Evolutionary conservation across 805 yeast species (phyloP).

Genomic region (Saccharomycopsis oosterbeekiorum): DNA sequence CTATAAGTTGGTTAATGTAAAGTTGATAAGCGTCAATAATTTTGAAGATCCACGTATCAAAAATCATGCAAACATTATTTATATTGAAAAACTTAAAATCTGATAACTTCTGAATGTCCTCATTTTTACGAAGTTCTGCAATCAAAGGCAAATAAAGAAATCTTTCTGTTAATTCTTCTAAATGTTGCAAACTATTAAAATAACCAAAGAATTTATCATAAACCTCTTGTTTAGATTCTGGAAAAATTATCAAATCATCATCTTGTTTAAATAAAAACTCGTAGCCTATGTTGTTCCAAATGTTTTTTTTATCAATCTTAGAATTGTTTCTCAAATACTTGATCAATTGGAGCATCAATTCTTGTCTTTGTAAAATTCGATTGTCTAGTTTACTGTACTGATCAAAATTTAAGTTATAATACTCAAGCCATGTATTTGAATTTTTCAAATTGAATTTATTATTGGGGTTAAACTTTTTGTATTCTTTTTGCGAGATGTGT

Average conservation of each 20-base stretch:
- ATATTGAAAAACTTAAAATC: constrained; percentile 9
- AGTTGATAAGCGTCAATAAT: constrained; percentile 17
- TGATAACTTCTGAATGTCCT: not conserved
- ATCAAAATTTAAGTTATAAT: constrained; percentile 4
- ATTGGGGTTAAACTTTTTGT: constrained; percentile 4
- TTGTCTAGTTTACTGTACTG: constrained; percentile 8
- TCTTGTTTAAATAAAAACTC: constrained; percentile 15
- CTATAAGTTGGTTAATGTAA: constrained; percentile 18
- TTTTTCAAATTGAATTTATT: constrained; percentile 3
- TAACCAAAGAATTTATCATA: constrained; percentile 19
- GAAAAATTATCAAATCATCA: constrained; percentile 14
- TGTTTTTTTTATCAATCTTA: constrained; percentile 14
- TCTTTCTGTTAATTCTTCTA: constrained; percentile 16
- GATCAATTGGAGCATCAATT: constrained; percentile 15
- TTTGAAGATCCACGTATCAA: constrained; percentile 18
- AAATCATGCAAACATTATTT: constrained; percentile 15
- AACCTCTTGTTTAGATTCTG: constrained; percentile 18
- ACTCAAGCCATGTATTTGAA: constrained; percentile 16
- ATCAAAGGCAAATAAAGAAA: constrained; percentile 13
- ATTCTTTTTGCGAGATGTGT: constrained; percentile 7
- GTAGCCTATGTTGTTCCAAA: constrained; percentile 19
- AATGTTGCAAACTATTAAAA: constrained; percentile 15
- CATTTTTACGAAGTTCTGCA: constrained; percentile 12
- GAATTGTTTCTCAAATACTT: constrained; percentile 11
- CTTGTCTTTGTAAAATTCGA: constrained; percentile 15